These are phyloP conservation scores for Zymoseptoria pseudotritici DNA, from an alignment of 2,329 filamentous ascomycete genomes.

Conservation along the genomic window DNA sequence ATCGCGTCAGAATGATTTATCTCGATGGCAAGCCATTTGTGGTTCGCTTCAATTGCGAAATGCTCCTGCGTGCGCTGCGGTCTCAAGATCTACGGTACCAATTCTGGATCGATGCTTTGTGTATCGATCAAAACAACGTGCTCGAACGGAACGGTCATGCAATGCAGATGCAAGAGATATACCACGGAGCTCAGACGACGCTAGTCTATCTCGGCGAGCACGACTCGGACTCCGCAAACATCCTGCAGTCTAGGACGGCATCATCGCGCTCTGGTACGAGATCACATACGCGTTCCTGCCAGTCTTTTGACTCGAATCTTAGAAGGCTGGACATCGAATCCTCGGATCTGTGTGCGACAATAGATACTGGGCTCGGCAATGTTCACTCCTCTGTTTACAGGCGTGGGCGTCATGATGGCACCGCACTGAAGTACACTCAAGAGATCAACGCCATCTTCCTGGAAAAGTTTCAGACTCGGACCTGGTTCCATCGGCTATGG, in stretches of 20 bases:
- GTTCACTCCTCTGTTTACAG: neutral
- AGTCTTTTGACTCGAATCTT: neutral
- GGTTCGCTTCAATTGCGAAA: neutral
- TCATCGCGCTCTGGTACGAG: neutral
- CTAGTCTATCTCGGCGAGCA: neutral
- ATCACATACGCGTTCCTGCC: neutral
- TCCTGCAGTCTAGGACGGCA: neutral
- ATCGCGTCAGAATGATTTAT: neutral
- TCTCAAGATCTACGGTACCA: neutral
- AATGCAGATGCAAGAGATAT: neutral
- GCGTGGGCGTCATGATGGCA: neutral
- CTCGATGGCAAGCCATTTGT: neutral
- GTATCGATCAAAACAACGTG: neutral
- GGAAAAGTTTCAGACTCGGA: neutral
- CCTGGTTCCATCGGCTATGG: neutral
- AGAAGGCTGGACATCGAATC: neutral
- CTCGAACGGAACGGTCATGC: neutral
- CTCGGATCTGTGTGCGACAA: neutral
- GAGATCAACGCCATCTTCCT: neutral
- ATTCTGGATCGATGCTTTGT: neutral
- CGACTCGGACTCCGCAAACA: neutral
- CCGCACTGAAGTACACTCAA: neutral
- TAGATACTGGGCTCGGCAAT: neutral
- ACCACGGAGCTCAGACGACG: neutral
- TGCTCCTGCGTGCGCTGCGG: neutral